These are phyloP conservation scores for Erythrobasidium hasegawianum DNA, from an alignment of 1,284 basidiomycete genomes.

Conservation along the genomic window DNA sequence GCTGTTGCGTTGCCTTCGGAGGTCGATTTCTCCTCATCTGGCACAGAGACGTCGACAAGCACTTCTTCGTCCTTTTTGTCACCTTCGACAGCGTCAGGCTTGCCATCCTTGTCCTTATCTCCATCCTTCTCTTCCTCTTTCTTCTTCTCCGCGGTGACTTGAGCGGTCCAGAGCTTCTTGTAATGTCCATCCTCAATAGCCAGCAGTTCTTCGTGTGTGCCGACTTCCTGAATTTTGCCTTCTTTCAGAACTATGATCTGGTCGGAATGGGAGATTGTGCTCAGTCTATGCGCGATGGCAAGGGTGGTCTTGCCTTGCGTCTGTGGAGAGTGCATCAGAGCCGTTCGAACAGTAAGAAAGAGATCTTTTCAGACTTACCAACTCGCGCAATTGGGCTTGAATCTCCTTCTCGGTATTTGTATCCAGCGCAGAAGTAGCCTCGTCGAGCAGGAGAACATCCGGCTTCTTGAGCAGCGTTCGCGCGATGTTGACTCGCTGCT, in stretches of 20 bases:
- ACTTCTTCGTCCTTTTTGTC: neutral
- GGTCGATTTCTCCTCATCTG: neutral
- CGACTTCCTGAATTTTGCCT: slow-evolving; percentile 64
- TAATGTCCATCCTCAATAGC: slow-evolving; percentile 39
- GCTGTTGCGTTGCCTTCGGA: neutral
- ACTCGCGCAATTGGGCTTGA: slow-evolving; percentile 71
- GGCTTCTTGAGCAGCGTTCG: slow-evolving; percentile 80
- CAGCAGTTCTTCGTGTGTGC: slow-evolving; percentile 48
- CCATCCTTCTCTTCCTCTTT: neutral
- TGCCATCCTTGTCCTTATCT: neutral
- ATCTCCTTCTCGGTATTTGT: slow-evolving; percentile 79
- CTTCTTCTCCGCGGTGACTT: slow-evolving; percentile 14
- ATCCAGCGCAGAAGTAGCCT: slow-evolving; percentile 63
- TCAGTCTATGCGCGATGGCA: slow-evolving; percentile 72
- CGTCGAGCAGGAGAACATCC: slow-evolving; percentile 65
- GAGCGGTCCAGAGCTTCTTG: slow-evolving; percentile 43
- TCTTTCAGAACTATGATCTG: slow-evolving; percentile 57
- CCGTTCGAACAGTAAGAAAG: neutral
- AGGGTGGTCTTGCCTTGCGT: slow-evolving; percentile 63
- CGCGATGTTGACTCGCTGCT: slow-evolving; percentile 66
- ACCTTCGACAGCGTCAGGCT: neutral
- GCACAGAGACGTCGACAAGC: neutral
- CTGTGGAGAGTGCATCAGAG: slow-evolving; percentile 2
- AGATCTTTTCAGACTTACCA: slow-evolving; percentile 51
- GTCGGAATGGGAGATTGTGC: slow-evolving; percentile 69